Percentiles rank a stretch among this genome's conserved stretches.
phyloP scores from a whole-genome alignment of 352 stramenopile species.

The Phytophthora nicotianae region DNA sequence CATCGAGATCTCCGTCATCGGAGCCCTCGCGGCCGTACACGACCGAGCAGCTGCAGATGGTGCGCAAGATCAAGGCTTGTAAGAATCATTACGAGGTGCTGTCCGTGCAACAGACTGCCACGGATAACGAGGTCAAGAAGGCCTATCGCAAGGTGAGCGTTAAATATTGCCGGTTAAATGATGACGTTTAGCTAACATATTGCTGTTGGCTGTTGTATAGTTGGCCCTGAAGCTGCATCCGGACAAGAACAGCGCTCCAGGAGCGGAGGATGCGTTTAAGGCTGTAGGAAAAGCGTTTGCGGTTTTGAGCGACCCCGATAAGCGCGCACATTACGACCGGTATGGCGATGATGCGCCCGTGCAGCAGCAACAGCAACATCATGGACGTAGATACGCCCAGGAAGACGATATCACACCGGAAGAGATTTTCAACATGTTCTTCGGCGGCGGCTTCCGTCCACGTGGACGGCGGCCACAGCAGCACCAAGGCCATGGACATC shows the following conservation, averaged over 20 bases:
- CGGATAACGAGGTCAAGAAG: conserved; percentile 91
- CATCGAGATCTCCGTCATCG: conserved; percentile 42
- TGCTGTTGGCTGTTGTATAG: conserved; percentile 40
- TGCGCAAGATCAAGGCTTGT: conserved; percentile 88
- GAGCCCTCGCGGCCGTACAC: conserved; percentile 71
- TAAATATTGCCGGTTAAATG: neutral
- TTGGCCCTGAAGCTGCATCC: conserved; percentile 90
- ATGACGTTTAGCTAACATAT: conserved; percentile 10
- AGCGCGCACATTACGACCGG: conserved; percentile 87
- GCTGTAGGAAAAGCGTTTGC: conserved; percentile 94
- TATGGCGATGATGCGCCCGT: conserved; percentile 67
- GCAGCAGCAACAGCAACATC: conserved; percentile 40
- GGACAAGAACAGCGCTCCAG: conserved; percentile 96
- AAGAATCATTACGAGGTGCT: conserved; percentile 92
- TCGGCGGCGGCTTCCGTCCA: conserved; percentile 81
- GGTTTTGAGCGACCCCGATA: conserved; percentile 89
- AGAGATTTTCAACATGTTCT: conserved; percentile 95
- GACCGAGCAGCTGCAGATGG: conserved; percentile 80
- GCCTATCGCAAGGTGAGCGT: conserved; percentile 87
- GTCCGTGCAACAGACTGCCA: conserved; percentile 65
- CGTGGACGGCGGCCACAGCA: conserved; percentile 50
- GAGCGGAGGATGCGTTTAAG: conserved; percentile 98
- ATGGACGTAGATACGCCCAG: conserved; percentile 53
- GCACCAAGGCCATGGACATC: conserved; percentile 39
- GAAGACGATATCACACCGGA: conserved; percentile 89